These are phyloP conservation scores for Aspergillus cejpii DNA, from an alignment of 2,329 filamentous ascomycete genomes.

Conservation along the genomic window DNA sequence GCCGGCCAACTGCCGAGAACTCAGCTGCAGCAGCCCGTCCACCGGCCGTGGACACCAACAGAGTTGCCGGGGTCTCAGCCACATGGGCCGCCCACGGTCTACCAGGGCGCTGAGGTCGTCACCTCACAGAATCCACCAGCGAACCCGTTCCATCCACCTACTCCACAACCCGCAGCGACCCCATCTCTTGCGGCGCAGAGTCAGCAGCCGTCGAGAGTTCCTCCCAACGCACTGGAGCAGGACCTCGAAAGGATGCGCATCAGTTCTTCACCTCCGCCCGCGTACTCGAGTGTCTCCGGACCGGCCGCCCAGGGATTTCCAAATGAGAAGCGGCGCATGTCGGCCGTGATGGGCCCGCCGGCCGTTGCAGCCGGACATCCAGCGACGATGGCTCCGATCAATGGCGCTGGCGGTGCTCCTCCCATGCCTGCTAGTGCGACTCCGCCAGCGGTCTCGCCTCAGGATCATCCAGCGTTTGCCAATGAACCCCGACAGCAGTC, in stretches of 20 bases:
- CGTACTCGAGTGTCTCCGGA: slow-evolving; percentile 71
- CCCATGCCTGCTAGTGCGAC: slow-evolving; percentile 15
- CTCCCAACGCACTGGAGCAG: slow-evolving; percentile 69
- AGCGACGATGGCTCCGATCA: slow-evolving; percentile 19
- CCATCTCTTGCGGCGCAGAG: slow-evolving; percentile 17
- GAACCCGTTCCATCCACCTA: slow-evolving; percentile 35
- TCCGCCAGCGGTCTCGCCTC: slow-evolving; percentile 32
- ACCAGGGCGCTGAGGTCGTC: slow-evolving; percentile 75
- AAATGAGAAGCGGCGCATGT: slow-evolving; percentile 64
- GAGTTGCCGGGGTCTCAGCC: slow-evolving; percentile 79
- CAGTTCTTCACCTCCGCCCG: slow-evolving; percentile 81
- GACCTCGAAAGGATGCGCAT: slow-evolving; percentile 79
- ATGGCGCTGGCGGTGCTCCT: slow-evolving; percentile 7
- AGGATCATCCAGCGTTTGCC: slow-evolving; percentile 79
- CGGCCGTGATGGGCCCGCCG: slow-evolving; percentile 18
- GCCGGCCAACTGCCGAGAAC: slow-evolving; percentile 43
- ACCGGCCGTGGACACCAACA: slow-evolving; percentile 87
- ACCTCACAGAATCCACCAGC: slow-evolving; percentile 36
- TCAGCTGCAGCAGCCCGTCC: slow-evolving; percentile 35
- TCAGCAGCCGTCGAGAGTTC: slow-evolving; percentile 36
- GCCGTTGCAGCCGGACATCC: slow-evolving; percentile 22
- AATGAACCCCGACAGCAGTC: slow-evolving; percentile 61
- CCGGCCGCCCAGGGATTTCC: slow-evolving; percentile 56
- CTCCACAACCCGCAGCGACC: slow-evolving; percentile 18
- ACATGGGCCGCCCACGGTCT: slow-evolving; percentile 83